phyloP scores from a whole-genome alignment of 2,329 filamentous ascomycete species.

The Alternaria burnsii region DNA sequence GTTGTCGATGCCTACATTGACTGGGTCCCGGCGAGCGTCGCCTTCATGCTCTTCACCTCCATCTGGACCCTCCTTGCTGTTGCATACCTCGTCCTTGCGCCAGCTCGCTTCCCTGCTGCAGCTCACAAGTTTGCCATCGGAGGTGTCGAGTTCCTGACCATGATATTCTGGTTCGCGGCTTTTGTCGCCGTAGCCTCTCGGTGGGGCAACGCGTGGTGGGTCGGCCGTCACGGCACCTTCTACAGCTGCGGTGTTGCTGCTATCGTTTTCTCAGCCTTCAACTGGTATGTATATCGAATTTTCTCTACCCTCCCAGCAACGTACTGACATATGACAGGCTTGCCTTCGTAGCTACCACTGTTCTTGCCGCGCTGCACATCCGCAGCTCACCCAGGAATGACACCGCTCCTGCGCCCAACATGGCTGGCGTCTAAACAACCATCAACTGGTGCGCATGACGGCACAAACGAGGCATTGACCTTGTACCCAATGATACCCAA shows the following conservation, averaged over 20 bases:
- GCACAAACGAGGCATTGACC: background rate
- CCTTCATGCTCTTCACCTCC: constrained; percentile 82
- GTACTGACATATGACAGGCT: constrained; percentile 51
- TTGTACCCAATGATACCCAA: constrained; percentile 10
- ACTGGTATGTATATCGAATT: constrained; percentile 58
- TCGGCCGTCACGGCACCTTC: constrained; percentile 54
- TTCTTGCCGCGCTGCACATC: constrained; percentile 59
- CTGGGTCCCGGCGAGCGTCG: constrained; percentile 65
- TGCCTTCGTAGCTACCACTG: constrained; percentile 61
- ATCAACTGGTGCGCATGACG: background rate
- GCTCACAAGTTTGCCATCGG: constrained; percentile 75
- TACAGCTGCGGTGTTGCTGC: constrained; percentile 71
- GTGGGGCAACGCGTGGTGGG: constrained; percentile 64
- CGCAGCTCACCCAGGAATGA: constrained; percentile 50
- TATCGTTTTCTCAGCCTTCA: constrained; percentile 73
- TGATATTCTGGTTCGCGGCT: constrained; percentile 91
- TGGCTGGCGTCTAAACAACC: constrained; percentile 49
- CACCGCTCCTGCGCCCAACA: constrained; percentile 45
- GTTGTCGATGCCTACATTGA: constrained; percentile 61
- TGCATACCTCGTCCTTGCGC: constrained; percentile 74
- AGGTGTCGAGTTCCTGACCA: constrained; percentile 75
- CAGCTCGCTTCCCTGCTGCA: constrained; percentile 65
- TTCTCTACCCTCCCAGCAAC: background rate
- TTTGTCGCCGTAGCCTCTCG: constrained; percentile 78
- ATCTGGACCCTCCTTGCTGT: constrained; percentile 77